Base-by-base conservation (phyloP, 2,329 filamentous ascomycete species). In the Berkeleyomyces rouxiae region DNA sequence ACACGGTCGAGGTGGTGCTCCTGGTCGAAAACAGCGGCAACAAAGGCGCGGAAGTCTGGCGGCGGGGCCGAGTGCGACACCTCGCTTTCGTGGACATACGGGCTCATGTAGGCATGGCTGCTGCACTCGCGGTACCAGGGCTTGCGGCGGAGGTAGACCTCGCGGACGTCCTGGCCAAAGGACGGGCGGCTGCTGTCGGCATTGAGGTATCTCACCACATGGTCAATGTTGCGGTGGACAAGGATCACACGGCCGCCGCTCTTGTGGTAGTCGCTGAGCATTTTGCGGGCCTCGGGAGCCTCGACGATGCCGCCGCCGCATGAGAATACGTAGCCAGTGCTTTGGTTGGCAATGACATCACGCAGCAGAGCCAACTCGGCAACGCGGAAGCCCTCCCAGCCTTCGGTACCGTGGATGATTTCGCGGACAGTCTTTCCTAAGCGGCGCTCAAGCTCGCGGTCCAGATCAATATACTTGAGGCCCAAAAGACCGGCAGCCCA, bases 301-400 rank as follows among this genome's bases (percentile, higher is more conserved):
- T 99, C 93, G 9, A 99, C 91, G 39, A 99, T 82, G 39, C 93
- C 93, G 51, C 93, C 93, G 61, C 93, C 93, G 67, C 92, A 97
- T 0, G 93, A 93, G 70, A 99, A 90, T 66, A 99, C 82, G 70
- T 95, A 79, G 3, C 87, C 87, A 1, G 79, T 81, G 1, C 87
- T 77, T 68, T 88, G 86, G 63, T 91, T 88, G 61, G 83, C 81
- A 71, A 95, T 82, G 37, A 88, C 81, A 49, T 84, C 82, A 66
- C 82, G 80, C 5, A 99, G 77, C 4, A 96, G 77, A 2, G 82
- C 81, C 7, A 92, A 73, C 71, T 99, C 93, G 31, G 86, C 84
- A 36, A 82, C 79, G 61, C 93, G 82, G 76, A 99, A 99, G 0
- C 84, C 87, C 63, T 90, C 87, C 93, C 93, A 99, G 58, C 93